Conservation (phyloP, 805 yeast species). For the Starmerella kuoi region DNA sequence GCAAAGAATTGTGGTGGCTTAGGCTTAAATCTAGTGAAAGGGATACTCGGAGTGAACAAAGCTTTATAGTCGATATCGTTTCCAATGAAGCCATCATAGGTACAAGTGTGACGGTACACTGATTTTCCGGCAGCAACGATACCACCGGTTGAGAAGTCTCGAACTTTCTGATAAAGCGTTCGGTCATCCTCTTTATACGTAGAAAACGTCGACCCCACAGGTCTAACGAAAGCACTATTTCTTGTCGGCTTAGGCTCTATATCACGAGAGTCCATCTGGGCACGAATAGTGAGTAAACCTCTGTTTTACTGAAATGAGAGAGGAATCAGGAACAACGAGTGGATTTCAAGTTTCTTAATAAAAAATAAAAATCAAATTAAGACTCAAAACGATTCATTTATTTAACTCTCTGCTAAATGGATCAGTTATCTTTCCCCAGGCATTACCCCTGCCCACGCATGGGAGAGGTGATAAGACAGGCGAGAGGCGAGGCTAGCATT, state of each 20-base stretch:
- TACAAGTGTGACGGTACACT: constrained; percentile 35
- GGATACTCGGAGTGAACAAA: constrained; percentile 68
- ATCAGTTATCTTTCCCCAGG: no score
- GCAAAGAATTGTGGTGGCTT: constrained; percentile 67
- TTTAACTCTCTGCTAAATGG: no score
- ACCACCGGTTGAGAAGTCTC: background rate
- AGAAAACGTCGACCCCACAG: constrained; percentile 3
- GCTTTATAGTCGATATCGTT: constrained; percentile 64
- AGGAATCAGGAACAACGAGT: no score
- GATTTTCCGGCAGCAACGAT: background rate
- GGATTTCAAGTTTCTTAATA: no score
- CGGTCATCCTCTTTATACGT: constrained; percentile 5
- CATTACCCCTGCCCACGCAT: no score
- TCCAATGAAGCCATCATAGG: constrained; percentile 74
- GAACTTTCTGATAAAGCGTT: constrained; percentile 6
- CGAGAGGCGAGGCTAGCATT: no score
- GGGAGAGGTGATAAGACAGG: no score
- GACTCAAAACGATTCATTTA: no score
- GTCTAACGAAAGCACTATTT: background rate
- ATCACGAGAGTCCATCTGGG: background rate
- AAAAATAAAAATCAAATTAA: no score
- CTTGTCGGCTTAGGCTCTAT: constrained; percentile 4
- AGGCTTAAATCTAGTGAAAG: constrained; percentile 43
- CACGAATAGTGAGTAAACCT: background rate
- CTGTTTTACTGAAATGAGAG: background rate